These are phyloP conservation scores for Colletotrichum tropicale DNA, from an alignment of 2,329 filamentous ascomycete genomes.

Conservation along the genomic window DNA sequence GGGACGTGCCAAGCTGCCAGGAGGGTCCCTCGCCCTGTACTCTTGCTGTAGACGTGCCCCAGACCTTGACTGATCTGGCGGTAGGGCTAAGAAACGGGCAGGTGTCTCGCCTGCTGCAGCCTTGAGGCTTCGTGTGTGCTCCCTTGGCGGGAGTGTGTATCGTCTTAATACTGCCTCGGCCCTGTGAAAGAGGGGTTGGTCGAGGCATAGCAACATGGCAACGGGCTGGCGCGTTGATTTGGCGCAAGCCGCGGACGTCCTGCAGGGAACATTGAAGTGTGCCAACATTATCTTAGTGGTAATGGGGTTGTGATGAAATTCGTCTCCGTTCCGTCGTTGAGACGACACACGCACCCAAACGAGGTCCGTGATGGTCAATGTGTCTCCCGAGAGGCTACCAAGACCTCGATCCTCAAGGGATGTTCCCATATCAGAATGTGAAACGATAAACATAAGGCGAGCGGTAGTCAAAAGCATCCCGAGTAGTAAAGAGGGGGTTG, in stretches of 20 bases:
- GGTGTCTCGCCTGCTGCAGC: constrained; percentile 14
- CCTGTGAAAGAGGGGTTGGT: background rate
- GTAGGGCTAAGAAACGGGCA: constrained; percentile 6
- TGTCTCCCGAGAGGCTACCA: background rate
- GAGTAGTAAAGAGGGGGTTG: background rate
- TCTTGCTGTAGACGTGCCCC: background rate
- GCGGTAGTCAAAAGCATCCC: background rate
- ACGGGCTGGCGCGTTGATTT: background rate
- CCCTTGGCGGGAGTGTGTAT: background rate
- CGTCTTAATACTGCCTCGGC: background rate
- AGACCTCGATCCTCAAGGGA: background rate
- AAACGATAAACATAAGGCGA: constrained; percentile 4
- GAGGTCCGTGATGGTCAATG: background rate
- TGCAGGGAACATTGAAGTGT: background rate
- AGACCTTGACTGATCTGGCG: background rate
- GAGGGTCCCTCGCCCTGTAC: background rate
- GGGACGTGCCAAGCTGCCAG: background rate
- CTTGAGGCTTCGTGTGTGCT: background rate
- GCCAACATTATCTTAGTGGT: background rate
- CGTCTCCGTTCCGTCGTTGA: background rate
- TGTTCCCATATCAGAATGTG: background rate
- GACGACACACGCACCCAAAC: background rate
- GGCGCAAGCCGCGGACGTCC: background rate
- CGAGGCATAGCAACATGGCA: background rate
- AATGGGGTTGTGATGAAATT: background rate